Evolutionary conservation across 768 basidiomycete species (phyloP).

Genomic region (Boletus pseudo-olivaceus): DNA sequence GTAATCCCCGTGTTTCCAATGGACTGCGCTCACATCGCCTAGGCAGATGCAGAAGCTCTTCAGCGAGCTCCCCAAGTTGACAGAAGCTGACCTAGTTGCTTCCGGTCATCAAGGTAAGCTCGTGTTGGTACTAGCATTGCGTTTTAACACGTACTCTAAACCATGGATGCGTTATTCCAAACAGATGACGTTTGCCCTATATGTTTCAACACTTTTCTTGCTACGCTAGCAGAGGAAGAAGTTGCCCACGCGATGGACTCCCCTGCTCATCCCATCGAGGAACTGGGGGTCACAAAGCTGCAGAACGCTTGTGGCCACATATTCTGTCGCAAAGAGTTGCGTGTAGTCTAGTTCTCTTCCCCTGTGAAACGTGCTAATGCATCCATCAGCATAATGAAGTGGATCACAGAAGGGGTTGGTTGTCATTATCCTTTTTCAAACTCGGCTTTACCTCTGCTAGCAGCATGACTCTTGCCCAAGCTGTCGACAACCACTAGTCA

Average conservation of each 20-base stretch:
- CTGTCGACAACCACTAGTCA: constrained; percentile 52
- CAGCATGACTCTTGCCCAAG: constrained; percentile 66
- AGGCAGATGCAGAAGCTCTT: constrained; percentile 41
- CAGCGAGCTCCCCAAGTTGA: constrained; percentile 44
- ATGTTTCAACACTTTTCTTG: constrained; percentile 66
- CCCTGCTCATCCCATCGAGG: constrained; percentile 66
- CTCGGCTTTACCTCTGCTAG: constrained; percentile 7
- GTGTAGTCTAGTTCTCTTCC: constrained; percentile 18
- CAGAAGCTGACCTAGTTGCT: constrained; percentile 46
- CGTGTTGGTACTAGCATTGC: neutral
- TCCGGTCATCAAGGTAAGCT: constrained; percentile 46
- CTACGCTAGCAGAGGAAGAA: constrained; percentile 73
- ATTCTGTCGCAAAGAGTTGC: constrained; percentile 81
- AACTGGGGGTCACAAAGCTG: constrained; percentile 67
- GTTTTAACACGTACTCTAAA: neutral
- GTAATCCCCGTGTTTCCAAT: neutral
- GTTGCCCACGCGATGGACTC: constrained; percentile 73
- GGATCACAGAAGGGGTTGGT: constrained; percentile 58
- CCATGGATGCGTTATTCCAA: neutral
- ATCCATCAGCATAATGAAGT: constrained; percentile 54
- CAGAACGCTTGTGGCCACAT: constrained; percentile 56
- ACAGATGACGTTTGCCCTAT: constrained; percentile 73
- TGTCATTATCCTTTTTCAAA: constrained; percentile 1
- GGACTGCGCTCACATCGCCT: constrained; percentile 8
- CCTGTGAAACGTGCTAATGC: constrained; percentile 14